Evolutionary conservation across 1,284 basidiomycete genomes (phyloP).

Genomic region (Tausonia pullulans): DNA sequence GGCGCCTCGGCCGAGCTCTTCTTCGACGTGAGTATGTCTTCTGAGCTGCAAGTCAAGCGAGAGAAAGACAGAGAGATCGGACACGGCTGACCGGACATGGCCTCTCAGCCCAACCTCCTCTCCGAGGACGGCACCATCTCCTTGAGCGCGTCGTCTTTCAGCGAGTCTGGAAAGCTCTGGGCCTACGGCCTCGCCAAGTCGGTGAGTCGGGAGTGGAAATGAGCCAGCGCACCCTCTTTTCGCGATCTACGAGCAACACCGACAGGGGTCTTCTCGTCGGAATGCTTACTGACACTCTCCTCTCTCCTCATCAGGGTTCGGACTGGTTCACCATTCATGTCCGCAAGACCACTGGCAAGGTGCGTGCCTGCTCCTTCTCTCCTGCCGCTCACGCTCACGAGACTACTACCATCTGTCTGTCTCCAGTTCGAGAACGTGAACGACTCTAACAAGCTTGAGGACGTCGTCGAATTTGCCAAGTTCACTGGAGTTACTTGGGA

Average conservation of each 20-base stretch:
- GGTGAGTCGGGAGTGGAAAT: conserved; percentile 31
- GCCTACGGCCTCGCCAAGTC: conserved; percentile 67
- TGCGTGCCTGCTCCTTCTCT: conserved; percentile 28
- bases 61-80: conserved; percentile 40
- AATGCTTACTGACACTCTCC: neutral
- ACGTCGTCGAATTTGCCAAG: conserved; percentile 62
- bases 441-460: conserved; percentile 45
- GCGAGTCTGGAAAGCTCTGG: conserved; percentile 52
- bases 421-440: conserved; percentile 35
- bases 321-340: conserved; percentile 62
- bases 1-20: conserved; percentile 51
- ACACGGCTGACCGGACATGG: conserved; percentile 48
- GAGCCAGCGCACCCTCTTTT: no score
- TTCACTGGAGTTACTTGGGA: conserved; percentile 62
- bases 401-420: no score
- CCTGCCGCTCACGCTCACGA: no score
- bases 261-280: no score
- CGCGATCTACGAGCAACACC: no score
- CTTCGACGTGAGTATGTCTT: conserved; percentile 48
- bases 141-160: conserved; percentile 49
- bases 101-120: conserved; percentile 65
- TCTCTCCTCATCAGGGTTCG: conserved; percentile 44
- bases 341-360: conserved; percentile 43
- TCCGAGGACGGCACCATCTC: conserved; percentile 62
- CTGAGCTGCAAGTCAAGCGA: no score